Evolutionary conservation across 306 rosid genomes (phyloP), one percentile per base, ranked within the genome.

Genomic region (Castanea crenata): DNA sequence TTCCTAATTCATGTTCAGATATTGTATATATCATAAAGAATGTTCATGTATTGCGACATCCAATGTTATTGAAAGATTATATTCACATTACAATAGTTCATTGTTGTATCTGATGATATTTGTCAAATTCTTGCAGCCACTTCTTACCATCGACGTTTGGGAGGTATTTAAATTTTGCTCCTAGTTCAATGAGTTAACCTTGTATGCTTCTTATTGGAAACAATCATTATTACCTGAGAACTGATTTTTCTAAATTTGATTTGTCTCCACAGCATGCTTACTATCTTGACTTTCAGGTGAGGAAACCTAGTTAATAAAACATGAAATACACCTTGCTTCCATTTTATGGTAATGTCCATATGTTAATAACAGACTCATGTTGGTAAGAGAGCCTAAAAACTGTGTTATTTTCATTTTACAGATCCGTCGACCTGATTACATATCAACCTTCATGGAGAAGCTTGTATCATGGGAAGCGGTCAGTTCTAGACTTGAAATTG

Each of bases 91-190:
- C 54, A 23, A 5, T 3, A 18, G 5, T 70, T 44, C 38, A 3
- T 55, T 20, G 68, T 16, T 44, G 1, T 31, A 55, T 49, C 79
- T 88, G 72, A 82, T 46, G 21, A 83, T 31, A 31, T 77, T 75
- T 70, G 3, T 81, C 56, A 11, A n/a, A 76, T 71, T 84, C 63
- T 58, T 90, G 92, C 97, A 94, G 97, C 95, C 97, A 19, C 90
- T 94, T 41, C 97, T 94, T 65, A 90, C 97, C 59, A 86, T 94
- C 69, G 97, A 94, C 67, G 95, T 94, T 54, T 94, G 97, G 98
- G 97, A 94, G 97, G 98, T 94, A 89, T 23, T n/a, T 52, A 7
- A 52, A 81, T 56, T 72, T 31, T 70, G 11, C 74, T 74, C 21
- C 18, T 69, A 7, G 59, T 77, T 74, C 55, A 54, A 55, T 76